Evolutionary conservation across 495 filamentous ascomycete species (phyloP), one percentile per base, ranked within the genome.

Genomic region (Neurospora sublineolata): DNA sequence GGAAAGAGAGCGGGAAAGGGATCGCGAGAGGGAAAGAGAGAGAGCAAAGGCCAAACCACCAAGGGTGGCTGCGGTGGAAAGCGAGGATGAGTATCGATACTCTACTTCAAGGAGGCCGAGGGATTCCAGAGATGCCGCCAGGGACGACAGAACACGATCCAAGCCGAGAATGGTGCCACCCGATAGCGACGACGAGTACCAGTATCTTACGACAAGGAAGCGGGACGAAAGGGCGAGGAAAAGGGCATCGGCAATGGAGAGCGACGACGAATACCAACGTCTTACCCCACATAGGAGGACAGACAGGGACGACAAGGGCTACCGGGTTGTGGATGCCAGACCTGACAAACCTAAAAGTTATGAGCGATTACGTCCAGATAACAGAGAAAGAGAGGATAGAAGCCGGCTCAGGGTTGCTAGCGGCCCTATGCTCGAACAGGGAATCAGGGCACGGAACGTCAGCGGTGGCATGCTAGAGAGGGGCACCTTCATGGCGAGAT

Each of bases 111-210:
- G 68, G 70, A 72, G 68, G 60, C 70, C 52, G 52, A 33, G 27
- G 14, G 52, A 33, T 33, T 60, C 23, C 52, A 60, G 52, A 33
- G 52, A 60, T 60, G 27, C 52, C 27, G 12, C 52, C 23, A 60
- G 52, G 12, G 52, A 60, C 27, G 52, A 16, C 12, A 14, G 52
- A 8, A 16, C 52, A 60, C 52, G 27, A 36, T n/a, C 38, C 7
- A 73, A n/a, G 76, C 79, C 52, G 75, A 76, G 37, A 42, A 80
- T 76, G 74, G 52, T 60, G 10, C 37, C 37, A 33, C 41, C 37
- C 76, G 80, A 71, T 58, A 74, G 71, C 64, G 73, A 70, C 71
- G 73, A 77, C 71, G 75, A 78, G 78, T 79, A 73, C 72, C 71
- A 70, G 73, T 73, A 60, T 33, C 52, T 60, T 60, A 33, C 52